Conservation (phyloP, 2,329 filamentous ascomycete species). For the Thelonectria discophora region DNA sequence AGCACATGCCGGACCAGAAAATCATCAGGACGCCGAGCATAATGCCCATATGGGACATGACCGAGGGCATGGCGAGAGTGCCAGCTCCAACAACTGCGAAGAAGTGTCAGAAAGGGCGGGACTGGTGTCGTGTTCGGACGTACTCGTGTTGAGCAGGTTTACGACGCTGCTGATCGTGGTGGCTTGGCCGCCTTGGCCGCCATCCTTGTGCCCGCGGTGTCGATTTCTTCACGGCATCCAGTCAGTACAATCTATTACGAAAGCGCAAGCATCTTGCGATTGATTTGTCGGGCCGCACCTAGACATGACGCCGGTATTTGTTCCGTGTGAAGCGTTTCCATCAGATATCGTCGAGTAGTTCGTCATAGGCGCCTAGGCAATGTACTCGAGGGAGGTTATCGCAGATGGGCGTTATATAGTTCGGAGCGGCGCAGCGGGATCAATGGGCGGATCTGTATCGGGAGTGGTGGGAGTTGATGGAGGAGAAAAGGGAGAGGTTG, state of each 20-base stretch:
- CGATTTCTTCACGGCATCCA: slow-evolving; percentile 54
- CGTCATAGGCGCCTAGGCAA: slow-evolving; percentile 55
- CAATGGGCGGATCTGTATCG: background rate
- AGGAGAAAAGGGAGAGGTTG: slow-evolving; percentile 4
- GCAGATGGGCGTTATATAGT: background rate
- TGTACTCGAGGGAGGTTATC: slow-evolving; percentile 11
- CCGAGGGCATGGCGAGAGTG: slow-evolving; percentile 93
- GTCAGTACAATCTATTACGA: slow-evolving; percentile 27
- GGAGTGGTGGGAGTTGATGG: slow-evolving; percentile 21
- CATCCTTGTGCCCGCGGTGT: slow-evolving; percentile 74
- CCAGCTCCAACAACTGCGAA: slow-evolving; percentile 88
- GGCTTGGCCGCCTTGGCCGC: slow-evolving; percentile 75
- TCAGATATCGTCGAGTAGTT: slow-evolving; percentile 63
- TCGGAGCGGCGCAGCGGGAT: background rate
- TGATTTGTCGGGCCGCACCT: slow-evolving; percentile 48
- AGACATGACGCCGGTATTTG: slow-evolving; percentile 57
- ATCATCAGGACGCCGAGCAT: slow-evolving; percentile 84
- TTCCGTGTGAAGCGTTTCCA: slow-evolving; percentile 54
- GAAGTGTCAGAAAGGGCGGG: slow-evolving; percentile 32
- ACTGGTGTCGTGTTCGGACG: slow-evolving; percentile 39
- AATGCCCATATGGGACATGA: slow-evolving; percentile 95
- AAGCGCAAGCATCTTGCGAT: slow-evolving; percentile 21
- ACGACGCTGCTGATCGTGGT: slow-evolving; percentile 91
- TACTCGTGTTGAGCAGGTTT: slow-evolving; percentile 96
- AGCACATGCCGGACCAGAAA: slow-evolving; percentile 87